Percentiles rank a stretch among this genome's conserved stretches.
Conservation (phyloP, 1,284 basidiomycete genomes). For the Cryptococcus deneoformans region DNA sequence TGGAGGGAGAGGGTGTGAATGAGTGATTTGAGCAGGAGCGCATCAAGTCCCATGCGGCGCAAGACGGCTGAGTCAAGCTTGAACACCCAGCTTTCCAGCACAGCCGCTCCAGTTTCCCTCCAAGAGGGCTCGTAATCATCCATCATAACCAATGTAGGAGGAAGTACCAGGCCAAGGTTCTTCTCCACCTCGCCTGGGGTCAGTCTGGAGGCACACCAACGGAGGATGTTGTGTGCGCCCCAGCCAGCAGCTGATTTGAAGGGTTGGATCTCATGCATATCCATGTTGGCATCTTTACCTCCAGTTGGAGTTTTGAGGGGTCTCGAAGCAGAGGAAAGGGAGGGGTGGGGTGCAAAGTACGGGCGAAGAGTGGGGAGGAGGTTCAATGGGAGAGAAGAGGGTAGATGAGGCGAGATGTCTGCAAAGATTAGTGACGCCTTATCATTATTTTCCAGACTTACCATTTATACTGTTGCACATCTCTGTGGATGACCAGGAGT, state of each 20-base stretch:
- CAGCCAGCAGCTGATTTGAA: constrained; percentile 32
- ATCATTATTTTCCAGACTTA: neutral
- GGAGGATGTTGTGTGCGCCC: constrained; percentile 35
- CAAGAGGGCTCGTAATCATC: constrained; percentile 48
- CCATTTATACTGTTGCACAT: neutral
- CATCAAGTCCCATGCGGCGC: constrained; percentile 42
- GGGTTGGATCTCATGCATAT: constrained; percentile 33
- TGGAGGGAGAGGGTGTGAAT: constrained; percentile 17
- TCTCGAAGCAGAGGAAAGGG: constrained; percentile 24
- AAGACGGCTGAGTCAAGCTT: constrained; percentile 24
- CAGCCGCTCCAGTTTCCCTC: constrained; percentile 32
- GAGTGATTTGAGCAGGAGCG: constrained; percentile 32
- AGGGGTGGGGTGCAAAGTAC: constrained; percentile 30
- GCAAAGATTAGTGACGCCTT: neutral
- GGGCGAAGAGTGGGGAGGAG: constrained; percentile 19
- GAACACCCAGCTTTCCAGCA: constrained; percentile 33
- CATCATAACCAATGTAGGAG: constrained; percentile 46
- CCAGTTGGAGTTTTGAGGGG: constrained; percentile 28
- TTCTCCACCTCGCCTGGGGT: constrained; percentile 20
- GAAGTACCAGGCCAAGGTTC: constrained; percentile 40
- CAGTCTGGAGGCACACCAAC: constrained; percentile 19
- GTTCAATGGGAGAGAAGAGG: constrained; percentile 17
- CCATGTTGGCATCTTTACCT: constrained; percentile 25
- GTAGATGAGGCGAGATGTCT: constrained; percentile 9
- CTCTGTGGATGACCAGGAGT: constrained; percentile 25